A percentile compares a stretch with the other conserved stretches of the same genome.
These are phyloP conservation scores for Trichoderma afroharzianum DNA, from an alignment of 2,329 filamentous ascomycete species.

Conservation along the genomic window DNA sequence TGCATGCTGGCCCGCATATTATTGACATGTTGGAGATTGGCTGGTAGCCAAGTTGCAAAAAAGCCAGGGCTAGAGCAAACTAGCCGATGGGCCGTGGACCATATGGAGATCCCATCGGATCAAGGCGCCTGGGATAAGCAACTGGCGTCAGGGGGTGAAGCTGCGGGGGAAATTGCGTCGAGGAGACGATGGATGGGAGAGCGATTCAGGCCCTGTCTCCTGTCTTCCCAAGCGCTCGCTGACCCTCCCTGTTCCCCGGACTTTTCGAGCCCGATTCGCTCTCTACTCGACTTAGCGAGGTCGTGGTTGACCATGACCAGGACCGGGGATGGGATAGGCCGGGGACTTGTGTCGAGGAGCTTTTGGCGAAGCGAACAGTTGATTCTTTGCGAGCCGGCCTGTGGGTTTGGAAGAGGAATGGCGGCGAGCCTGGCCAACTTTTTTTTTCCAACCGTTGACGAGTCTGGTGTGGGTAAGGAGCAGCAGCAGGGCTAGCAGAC, in stretches of 20 bases:
- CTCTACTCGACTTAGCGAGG: slow-evolving; percentile 1
- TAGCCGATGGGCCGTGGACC: slow-evolving; percentile 17
- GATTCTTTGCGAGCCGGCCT: neutral
- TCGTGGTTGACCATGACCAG: neutral
- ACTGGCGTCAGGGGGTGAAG: slow-evolving; percentile 14
- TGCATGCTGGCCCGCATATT: neutral
- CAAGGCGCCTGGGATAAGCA: slow-evolving; percentile 17
- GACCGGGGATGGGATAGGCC: neutral
- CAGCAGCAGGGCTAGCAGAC: neutral
- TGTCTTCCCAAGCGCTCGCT: neutral
- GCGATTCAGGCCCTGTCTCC: neutral
- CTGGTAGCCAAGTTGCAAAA: neutral
- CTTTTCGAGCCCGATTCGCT: slow-evolving; percentile 11
- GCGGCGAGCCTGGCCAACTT: neutral
- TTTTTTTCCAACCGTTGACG: neutral
- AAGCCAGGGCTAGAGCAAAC: slow-evolving; percentile 9
- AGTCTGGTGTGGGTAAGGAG: neutral
- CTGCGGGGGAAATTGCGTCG: slow-evolving; percentile 20
- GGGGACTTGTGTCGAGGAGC: neutral
- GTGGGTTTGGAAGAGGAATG: neutral
- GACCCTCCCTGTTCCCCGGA: slow-evolving; percentile 10
- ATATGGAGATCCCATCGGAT: slow-evolving; percentile 21
- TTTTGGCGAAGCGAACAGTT: neutral
- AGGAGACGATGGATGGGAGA: neutral
- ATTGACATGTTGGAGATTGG: slow-evolving; percentile 11